A percentile compares a stretch with the other conserved stretches of the same genome.
These are phyloP conservation scores for Claviceps arundinis DNA, from an alignment of 2,329 filamentous ascomycete species.

Conservation along the genomic window DNA sequence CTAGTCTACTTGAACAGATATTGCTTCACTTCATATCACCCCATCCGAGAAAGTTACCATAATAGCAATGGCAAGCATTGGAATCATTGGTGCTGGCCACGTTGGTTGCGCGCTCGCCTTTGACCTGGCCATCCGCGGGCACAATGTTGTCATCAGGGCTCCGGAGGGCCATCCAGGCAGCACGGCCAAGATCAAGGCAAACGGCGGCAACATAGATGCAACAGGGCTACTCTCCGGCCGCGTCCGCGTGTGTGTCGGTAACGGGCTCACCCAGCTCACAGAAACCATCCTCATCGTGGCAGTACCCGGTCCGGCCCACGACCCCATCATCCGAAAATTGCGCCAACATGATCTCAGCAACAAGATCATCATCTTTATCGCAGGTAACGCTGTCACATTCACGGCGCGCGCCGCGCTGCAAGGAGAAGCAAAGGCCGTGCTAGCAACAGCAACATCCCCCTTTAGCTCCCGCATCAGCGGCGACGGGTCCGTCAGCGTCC, in stretches of 20 bases:
- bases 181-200: background rate
- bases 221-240: background rate
- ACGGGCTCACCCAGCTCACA: background rate
- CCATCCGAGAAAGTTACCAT: background rate
- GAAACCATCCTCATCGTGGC: background rate
- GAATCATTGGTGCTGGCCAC: slow-evolving; percentile 8
- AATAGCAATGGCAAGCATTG: background rate
- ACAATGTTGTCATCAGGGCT: slow-evolving; percentile 2
- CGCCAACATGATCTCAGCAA: background rate
- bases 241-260: background rate
- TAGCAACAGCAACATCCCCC: slow-evolving; percentile 6
- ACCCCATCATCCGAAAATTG: background rate
- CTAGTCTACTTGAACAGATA: too few species aligned
- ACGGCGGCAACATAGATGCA: background rate
- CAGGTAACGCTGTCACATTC: background rate
- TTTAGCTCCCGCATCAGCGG: slow-evolving; percentile 7
- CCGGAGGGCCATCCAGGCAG: slow-evolving; percentile 3
- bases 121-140: slow-evolving; percentile 2
- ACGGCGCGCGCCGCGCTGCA: background rate
- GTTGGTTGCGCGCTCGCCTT: slow-evolving; percentile 8
- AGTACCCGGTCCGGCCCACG: background rate
- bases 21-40: background rate
- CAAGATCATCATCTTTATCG: background rate
- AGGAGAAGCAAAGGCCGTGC: background rate
- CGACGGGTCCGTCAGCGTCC: slow-evolving; percentile 3